Evolutionary conservation across 169 alveolate species (phyloP), one percentile per base, ranked within the genome.

Genomic region (Neospora caninum): DNA sequence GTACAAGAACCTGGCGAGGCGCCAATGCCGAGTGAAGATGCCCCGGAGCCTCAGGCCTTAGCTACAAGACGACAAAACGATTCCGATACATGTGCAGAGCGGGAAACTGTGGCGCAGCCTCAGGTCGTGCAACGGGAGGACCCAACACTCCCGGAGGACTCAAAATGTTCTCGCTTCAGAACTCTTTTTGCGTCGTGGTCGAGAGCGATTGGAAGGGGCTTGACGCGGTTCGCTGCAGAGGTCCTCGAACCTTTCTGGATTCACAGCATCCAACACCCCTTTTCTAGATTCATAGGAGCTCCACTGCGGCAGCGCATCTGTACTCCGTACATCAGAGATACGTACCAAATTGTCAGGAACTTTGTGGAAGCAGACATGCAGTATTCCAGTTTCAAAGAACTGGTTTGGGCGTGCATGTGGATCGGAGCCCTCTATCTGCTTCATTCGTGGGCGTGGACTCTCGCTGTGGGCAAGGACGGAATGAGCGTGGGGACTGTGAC

Each of bases 401-500:
- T 93, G 41, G 42, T 93, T 1, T 16, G 69, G 27, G 95, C 93
- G 0, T 93, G 95, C 80, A 10, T 87, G n/a, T 29, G 49, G 49
- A 25, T 93, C 27, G 25, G 42, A 2, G 78, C 69, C 36, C 92
- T 93, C 38, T 93, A 64, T 34, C 58, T 80, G 31, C 39, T 93
- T 0, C 93, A 88, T 80, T 91, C 93, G 31, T 93, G 95, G 95
- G 38, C 82, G n/a, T 93, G 95, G 95, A 69, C 92, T 6, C 10
- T 87, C 0, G 95, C 95, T 31, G 91, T 93, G 36, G 95, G 95
- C 38, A 43, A 45, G 31, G 42, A 73, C 64, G 95, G 95, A 0
- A 93, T 93, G 93, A 88, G 94, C 34, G 91, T 93, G 31, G 91
- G 93, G 9, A 80, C 83, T 20, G 95, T 93, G 42, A 93, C 95